These are phyloP conservation scores for Stagonosporopsis cucurbitacearum DNA, from an alignment of 2,329 filamentous ascomycete species.

Conservation along the genomic window DNA sequence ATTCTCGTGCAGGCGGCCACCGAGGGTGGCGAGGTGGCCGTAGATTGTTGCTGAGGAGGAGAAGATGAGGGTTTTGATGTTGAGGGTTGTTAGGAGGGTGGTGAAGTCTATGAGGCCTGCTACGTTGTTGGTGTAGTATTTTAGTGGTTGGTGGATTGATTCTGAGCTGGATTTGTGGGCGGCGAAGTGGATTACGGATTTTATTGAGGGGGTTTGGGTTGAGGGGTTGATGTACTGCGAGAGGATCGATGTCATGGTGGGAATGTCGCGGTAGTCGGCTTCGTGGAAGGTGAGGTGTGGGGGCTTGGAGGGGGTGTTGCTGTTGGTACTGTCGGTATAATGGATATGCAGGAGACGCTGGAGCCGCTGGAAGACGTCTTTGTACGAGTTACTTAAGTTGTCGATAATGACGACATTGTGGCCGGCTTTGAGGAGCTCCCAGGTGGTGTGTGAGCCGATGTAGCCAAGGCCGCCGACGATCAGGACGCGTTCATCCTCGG, in stretches of 20 bases:
- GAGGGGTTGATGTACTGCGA: constrained; percentile 3
- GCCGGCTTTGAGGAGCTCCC: constrained; percentile 58
- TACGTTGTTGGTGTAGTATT: constrained; percentile 70
- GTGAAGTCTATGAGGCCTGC: constrained; percentile 65
- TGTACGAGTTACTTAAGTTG: constrained; percentile 49
- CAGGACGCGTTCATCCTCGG: constrained; percentile 15
- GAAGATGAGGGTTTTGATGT: constrained; percentile 68
- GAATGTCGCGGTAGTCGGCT: constrained; percentile 51
- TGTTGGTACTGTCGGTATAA: neutral
- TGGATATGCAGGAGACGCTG: too few species aligned
- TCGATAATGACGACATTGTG: constrained; percentile 56
- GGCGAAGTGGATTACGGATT: constrained; percentile 69
- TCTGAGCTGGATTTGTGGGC: constrained; percentile 69
- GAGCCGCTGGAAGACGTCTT: constrained; percentile 39
- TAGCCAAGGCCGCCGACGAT: constrained; percentile 56
- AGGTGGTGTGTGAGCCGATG: constrained; percentile 60
- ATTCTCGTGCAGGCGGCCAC: constrained; percentile 59
- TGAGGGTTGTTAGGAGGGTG: constrained; percentile 59
- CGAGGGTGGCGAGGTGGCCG: constrained; percentile 48
- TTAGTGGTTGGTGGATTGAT: constrained; percentile 62
- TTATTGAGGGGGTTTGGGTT: constrained; percentile 52
- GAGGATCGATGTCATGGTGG: constrained; percentile 13
- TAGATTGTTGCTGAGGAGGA: constrained; percentile 70
- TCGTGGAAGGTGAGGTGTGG: constrained; percentile 52
- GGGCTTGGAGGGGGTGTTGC: constrained; percentile 5